Conservation (phyloP, 1,284 basidiomycete species). For the Marasmius fiardii region DNA sequence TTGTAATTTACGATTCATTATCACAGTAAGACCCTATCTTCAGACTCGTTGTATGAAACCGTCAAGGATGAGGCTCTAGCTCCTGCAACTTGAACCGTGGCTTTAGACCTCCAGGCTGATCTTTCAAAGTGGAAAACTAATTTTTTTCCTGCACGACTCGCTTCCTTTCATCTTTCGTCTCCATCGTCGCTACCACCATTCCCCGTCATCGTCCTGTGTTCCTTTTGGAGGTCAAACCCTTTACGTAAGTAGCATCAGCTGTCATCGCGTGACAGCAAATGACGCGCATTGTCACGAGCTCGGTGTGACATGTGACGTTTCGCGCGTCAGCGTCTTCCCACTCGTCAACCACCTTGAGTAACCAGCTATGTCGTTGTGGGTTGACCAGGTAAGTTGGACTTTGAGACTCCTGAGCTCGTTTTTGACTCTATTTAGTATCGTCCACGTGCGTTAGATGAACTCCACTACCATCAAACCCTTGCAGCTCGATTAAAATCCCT, state of each 20-base stretch:
- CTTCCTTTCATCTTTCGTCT: too few relatives aligned
- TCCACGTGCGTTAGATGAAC: slow-evolving; percentile 79
- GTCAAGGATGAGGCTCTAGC: too few relatives aligned
- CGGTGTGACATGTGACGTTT: slow-evolving; percentile 10
- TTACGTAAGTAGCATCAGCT: not conserved
- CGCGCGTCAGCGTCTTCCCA: not conserved
- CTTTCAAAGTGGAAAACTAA: too few relatives aligned
- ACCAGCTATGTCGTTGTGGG: slow-evolving; percentile 93
- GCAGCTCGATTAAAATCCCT: slow-evolving; percentile 81
- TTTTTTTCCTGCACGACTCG: too few relatives aligned
- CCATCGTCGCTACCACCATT: too few relatives aligned
- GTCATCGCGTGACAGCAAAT: not conserved
- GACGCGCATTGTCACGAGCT: not conserved
- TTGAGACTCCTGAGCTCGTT: not conserved
- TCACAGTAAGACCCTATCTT: too few relatives aligned
- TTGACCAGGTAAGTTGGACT: slow-evolving; percentile 61
- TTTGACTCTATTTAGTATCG: slow-evolving; percentile 60
- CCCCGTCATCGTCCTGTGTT: too few relatives aligned
- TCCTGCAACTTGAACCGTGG: too few relatives aligned
- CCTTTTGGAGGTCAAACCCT: too few relatives aligned
- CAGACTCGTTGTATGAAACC: too few relatives aligned
- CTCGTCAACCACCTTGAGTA: not conserved
- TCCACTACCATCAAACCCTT: slow-evolving; percentile 87
- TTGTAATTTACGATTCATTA: too few relatives aligned
- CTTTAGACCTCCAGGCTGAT: too few relatives aligned